Evolutionary conservation across 169 alveolate species (phyloP).

Genomic region (Cyclospora cayetanensis): DNA sequence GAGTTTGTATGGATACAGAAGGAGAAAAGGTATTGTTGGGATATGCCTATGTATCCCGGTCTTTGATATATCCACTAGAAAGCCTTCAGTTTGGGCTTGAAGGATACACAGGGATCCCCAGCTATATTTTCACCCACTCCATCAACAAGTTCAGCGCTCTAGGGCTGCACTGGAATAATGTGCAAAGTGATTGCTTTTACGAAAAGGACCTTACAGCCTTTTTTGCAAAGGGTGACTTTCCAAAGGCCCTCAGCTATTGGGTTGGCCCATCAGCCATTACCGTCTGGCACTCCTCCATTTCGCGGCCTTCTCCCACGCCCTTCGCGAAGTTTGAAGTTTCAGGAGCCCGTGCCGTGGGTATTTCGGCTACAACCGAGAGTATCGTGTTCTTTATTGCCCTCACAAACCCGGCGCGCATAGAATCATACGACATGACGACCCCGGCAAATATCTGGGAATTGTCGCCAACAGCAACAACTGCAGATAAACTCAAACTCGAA

Average conservation of each 20-base stretch:
- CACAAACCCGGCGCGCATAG: not conserved
- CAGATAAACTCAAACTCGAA: not conserved
- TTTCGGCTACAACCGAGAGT: not conserved
- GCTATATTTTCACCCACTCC: not conserved
- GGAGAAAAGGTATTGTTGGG: not conserved
- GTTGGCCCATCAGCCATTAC: not conserved
- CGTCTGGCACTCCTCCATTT: not conserved
- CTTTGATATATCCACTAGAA: not conserved
- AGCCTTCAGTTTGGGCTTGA: not conserved
- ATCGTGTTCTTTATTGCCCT: not conserved
- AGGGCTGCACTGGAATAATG: constrained; percentile 44
- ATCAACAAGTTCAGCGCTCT: not conserved
- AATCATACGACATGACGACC: not conserved
- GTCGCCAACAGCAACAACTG: not conserved
- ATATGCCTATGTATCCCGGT: not conserved
- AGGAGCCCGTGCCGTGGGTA: not conserved
- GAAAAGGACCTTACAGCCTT: not conserved
- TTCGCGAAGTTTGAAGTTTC: not conserved
- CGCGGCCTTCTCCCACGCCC: constrained; percentile 7
- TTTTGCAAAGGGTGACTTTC: not conserved
- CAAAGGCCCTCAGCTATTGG: constrained; percentile 55
- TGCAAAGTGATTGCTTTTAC: not conserved
- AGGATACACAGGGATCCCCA: not conserved
- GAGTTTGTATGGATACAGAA: not conserved
- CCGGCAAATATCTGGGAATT: not conserved